Base-by-base conservation (phyloP, 2,329 filamentous ascomycete species). In the Xenoacremonium recifei region DNA sequence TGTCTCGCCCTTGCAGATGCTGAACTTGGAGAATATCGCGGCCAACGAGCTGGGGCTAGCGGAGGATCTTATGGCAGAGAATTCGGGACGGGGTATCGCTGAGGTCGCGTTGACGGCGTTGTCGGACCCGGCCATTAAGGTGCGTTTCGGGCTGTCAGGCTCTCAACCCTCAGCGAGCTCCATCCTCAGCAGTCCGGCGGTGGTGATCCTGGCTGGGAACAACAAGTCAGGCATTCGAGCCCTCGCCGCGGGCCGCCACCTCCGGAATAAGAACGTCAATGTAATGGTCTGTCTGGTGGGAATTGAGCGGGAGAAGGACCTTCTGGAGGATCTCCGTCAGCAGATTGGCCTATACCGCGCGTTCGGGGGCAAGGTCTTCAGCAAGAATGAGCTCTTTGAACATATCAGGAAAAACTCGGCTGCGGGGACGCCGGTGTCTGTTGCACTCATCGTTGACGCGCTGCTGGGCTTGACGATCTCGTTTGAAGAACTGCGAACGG, bases 41-140 rank as follows among this genome's bases (percentile, higher is more conserved):
- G 85, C 90, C 45, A 85, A 88, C 31, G 90, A 96, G 52, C 80
- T 95, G 43, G 90, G 90, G 5, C 74, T 97, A 35, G 87, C 85
- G 0, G 89, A 95, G 61, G 89, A 93, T 39, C 84, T 96, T 64
- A 89, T 97, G 72, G 84, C 89, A 1, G 93, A 97, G 60, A 96
- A 92, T 60, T 87, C 91, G 2, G 92, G 88, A 15, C 82, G 92
- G 19, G 88, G 89, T 32, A 88, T 97, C 47, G 90, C 91, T 4
- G 86, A 96, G 66, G 85, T 91, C 20, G 84, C 89, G 1, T 73
- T 95, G 40, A 76, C 73, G 37, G 80, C 88, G 10, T 70, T 95
- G 34, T 74, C 73, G 2, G 80, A 83, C 49, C 80, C 73, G 44
- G 82, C 75, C 37, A 79, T 76, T 60, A 80, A 70, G 64, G 74